Base-by-base conservation (phyloP, 2,329 filamentous ascomycete genomes). In the Colletotrichum euphorbiae region DNA sequence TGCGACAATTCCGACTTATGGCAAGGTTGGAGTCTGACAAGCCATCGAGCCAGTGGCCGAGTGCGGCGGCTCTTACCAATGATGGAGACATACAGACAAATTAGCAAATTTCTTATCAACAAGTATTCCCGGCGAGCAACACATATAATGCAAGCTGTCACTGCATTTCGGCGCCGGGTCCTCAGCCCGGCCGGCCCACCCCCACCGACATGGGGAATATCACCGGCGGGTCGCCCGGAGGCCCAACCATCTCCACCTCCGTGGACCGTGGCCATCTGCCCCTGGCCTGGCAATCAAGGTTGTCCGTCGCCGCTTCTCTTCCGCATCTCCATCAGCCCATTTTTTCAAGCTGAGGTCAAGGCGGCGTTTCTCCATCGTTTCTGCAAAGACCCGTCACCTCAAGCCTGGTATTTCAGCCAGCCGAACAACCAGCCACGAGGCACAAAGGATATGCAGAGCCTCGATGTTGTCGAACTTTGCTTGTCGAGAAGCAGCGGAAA, bases 321-420 rank as follows among this genome's bases (percentile, higher is more conserved):
- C 31, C 13, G 15, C 21, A 17, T 50, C 64, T 33, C 64, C 59
- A 38, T 52, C 52, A 54, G 65, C 65, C 52, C 65, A 55, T 64
- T 65, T 59, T 59, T 65, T 65, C 65, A 54, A 65, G 60, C 45
- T 54, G 65, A 58, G 65, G 65, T 68, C 65, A 65, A 28, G 61
- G 61, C 54, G 28, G 65, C 24, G 61, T 52, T 65, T 59, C 60
- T 64, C 60, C 60, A 54, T 54, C 31, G 38, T 42, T 46, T 68
- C 43, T 46, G 28, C 54, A 58, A 45, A 50, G 43, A 42, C n/a
- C 28, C 40, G 19, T 17, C 21, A 17, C 24, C 3, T 28, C 19
- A 51, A 43, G 28, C 17, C 13, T 13, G 17, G 15, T 42, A 19
- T 33, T 8, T 33, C 24, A 17, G 48, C 31, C 48, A 31, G 48